phyloP scores from a whole-genome alignment of 257 asterid species.

The Petunia secreta region DNA sequence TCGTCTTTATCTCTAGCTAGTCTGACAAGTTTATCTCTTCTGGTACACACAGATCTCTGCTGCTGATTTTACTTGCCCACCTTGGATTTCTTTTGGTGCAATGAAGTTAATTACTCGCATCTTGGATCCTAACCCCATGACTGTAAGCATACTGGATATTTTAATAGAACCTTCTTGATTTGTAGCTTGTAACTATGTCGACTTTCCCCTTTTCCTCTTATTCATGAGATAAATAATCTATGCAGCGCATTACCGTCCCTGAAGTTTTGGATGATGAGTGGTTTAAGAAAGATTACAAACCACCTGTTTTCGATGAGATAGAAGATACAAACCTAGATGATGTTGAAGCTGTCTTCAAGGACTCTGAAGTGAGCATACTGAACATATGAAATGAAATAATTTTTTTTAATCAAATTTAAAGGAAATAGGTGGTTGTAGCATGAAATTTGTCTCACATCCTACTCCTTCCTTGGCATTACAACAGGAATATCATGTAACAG shows the following conservation, averaged over 20 bases:
- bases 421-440: not conserved
- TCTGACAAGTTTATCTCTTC: constrained; percentile 25
- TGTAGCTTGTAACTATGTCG: not conserved
- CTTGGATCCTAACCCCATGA: constrained; percentile 76
- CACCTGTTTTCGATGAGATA: constrained; percentile 75
- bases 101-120: constrained; percentile 75
- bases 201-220: constrained; percentile 14
- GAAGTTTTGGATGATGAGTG: constrained; percentile 81
- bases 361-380: constrained; percentile 63
- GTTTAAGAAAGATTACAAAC: constrained; percentile 86
- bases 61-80: constrained; percentile 90
- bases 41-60: constrained; percentile 60
- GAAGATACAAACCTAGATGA: constrained; percentile 83
- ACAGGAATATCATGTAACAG: constrained; percentile 82
- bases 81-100: constrained; percentile 91
- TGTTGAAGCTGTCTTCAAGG: constrained; percentile 93
- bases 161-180: not conserved
- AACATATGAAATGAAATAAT: constrained; percentile 20
- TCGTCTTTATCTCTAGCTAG: constrained; percentile 19
- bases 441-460: not conserved
- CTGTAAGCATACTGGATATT: constrained; percentile 49
- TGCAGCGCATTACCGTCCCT: constrained; percentile 76
- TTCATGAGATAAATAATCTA: not conserved
- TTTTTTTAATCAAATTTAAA: not conserved
- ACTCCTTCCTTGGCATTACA: constrained; percentile 6